These are phyloP conservation scores for Actinidia arguta DNA, from an alignment of 179 eudicot genomes.

Conservation along the genomic window DNA sequence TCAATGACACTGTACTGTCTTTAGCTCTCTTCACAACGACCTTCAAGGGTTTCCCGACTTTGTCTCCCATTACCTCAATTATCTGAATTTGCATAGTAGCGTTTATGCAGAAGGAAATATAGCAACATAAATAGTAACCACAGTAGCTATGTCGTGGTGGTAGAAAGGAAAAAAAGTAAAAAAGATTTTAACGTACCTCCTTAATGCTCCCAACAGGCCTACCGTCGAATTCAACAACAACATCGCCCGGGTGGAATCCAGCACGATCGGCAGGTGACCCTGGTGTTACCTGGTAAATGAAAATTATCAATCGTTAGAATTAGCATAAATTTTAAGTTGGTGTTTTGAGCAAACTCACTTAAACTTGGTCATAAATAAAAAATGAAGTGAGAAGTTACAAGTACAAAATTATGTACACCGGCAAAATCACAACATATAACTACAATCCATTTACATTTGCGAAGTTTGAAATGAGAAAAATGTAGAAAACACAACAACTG, in stretches of 20 bases:
- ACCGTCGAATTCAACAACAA: conserved; percentile 67
- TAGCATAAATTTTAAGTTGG: not conserved
- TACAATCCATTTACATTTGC: too few relatives aligned
- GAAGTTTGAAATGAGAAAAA: not conserved
- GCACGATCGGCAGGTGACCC: conserved; percentile 88
- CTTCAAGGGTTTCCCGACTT: conserved; percentile 78
- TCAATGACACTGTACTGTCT: conserved; percentile 44
- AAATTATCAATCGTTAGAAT: conserved; percentile 14
- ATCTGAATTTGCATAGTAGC: conserved; percentile 50
- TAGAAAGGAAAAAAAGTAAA: not conserved
- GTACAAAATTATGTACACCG: not conserved
- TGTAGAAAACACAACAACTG: not conserved
- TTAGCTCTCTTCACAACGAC: conserved; percentile 79
- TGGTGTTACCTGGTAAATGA: conserved; percentile 64
- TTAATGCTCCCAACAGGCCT: conserved; percentile 73
- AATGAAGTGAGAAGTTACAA: too few relatives aligned
- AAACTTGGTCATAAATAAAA: not conserved
- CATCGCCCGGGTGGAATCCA: conserved; percentile 83
- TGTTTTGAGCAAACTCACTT: not conserved
- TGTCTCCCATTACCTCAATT: conserved; percentile 79
- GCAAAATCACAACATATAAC: not conserved
- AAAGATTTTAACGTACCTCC: conserved; percentile 51
- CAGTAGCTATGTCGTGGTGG: not conserved
- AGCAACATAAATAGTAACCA: not conserved
- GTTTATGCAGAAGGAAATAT: not conserved